A percentile compares a stretch with the other conserved stretches of the same genome.
Conservation (phyloP, 2,329 filamentous ascomycete genomes). For the Colletotrichum tabaci region DNA sequence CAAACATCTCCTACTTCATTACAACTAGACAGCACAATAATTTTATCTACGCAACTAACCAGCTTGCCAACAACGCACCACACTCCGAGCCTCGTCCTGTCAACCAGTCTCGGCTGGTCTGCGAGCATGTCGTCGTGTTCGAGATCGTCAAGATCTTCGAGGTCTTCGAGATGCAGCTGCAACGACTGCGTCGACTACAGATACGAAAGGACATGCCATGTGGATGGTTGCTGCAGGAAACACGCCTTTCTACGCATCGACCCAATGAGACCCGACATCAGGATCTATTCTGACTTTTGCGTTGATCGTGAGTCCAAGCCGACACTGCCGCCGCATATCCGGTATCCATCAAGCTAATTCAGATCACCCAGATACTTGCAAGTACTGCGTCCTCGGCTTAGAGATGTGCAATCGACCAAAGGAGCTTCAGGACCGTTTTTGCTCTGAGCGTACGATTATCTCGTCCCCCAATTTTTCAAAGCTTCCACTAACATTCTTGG, state of each 20-base stretch:
- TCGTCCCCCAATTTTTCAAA: neutral
- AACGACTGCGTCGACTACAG: constrained; percentile 10
- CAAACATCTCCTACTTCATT: neutral
- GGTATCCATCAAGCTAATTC: neutral
- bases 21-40: no score
- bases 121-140: neutral
- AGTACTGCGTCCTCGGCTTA: constrained; percentile 25
- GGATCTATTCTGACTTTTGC: constrained; percentile 37
- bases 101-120: neutral
- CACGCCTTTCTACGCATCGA: constrained; percentile 37
- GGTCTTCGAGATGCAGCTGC: constrained; percentile 6
- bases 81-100: neutral
- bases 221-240: constrained; percentile 33
- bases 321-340: no score
- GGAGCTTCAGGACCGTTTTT: constrained; percentile 29
- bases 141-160: constrained; percentile 6
- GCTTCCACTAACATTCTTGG: neutral
- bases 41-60: neutral
- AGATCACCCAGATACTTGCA: constrained; percentile 23
- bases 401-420: constrained; percentile 37
- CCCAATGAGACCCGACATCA: constrained; percentile 10
- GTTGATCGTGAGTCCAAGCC: constrained; percentile 24
- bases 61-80: neutral
- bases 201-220: constrained; percentile 27
- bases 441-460: constrained; percentile 16